phyloP scores from a whole-genome alignment of 1,139 yeast genomes.

The Pneumocystis oryctolagi region DNA sequence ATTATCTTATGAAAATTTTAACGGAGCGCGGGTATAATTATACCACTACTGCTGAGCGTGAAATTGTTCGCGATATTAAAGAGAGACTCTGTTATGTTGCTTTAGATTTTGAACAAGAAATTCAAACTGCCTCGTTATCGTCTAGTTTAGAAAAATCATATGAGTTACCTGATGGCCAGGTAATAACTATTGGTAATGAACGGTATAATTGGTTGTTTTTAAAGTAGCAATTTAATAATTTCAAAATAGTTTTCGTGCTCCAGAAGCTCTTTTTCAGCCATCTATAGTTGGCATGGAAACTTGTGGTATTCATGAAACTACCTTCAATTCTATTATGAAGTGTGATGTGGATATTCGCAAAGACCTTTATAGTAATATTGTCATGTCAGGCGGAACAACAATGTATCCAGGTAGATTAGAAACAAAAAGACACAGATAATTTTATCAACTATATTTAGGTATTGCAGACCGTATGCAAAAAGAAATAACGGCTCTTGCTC shows the following conservation, averaged over 20 bases:
- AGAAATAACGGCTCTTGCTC: slow-evolving; percentile 98
- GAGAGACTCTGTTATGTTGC: slow-evolving; percentile 98
- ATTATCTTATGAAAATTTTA: slow-evolving; percentile 94
- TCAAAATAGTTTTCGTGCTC: slow-evolving; percentile 60
- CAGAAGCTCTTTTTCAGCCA: slow-evolving; percentile 99
- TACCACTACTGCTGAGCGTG: slow-evolving; percentile 99
- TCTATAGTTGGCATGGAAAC: slow-evolving; percentile 94
- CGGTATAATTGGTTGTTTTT: slow-evolving; percentile 30
- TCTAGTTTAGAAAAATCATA: slow-evolving; percentile 96
- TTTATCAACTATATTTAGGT: slow-evolving; percentile 95
- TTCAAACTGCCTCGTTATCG: slow-evolving; percentile 97
- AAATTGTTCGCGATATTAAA: slow-evolving; percentile 97
- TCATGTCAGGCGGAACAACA: slow-evolving; percentile 63
- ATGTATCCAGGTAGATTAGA: slow-evolving; percentile 24
- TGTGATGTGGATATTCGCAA: slow-evolving; percentile 98
- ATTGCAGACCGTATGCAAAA: slow-evolving; percentile 99
- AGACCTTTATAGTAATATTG: slow-evolving; percentile 98
- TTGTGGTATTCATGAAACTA: slow-evolving; percentile 98
- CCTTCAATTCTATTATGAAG: slow-evolving; percentile 97
- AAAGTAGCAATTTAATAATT: neutral
- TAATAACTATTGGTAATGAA: slow-evolving; percentile 98
- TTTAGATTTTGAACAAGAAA: slow-evolving; percentile 90
- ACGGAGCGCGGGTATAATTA: slow-evolving; percentile 97
- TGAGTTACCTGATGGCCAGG: slow-evolving; percentile 99
- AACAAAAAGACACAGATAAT: slow-evolving; percentile 82